Evolutionary conservation across 1,284 basidiomycete genomes (phyloP), one percentile per base, ranked within the genome.

Genomic region (Cystobasidium slooffiae): DNA sequence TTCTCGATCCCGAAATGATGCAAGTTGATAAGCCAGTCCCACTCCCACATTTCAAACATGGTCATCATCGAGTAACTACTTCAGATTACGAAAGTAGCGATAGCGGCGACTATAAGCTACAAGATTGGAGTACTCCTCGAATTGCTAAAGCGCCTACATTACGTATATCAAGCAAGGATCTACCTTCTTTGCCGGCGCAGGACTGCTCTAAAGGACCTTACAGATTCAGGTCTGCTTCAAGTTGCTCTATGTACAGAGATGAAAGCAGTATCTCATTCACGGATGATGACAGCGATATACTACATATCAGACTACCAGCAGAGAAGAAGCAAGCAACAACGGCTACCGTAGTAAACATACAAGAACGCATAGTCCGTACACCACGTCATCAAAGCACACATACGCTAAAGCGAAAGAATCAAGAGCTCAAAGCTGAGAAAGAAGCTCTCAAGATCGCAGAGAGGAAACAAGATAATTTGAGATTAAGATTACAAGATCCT

Each of bases 1-100:
- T 72, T 1, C 31, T 72, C 5, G 68, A 65, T 39, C 62, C 62
- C 8, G 47, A 20, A 44, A 65, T 65, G 62, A 65, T 65, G 62
- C 47, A 43, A 12, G 37, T 61, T 18, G 52, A 68, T 7, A 44
- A 47, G 68, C 24, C 51, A 14, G 49, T 3, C 22, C 31, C n/a
- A 20, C 8, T 22, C 7, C 10, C 31, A 1, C 18, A 39, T 5
- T 20, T 37, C 6, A 31, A 12, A 12, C 22, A 24, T 5, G 12
- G 53, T 6, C 24, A 9, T 20, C 0, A 37, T 1, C 14, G 9
- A 37, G 2, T 37, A 14, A 37, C 53, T 37, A 56, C 53, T 31
- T 56, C 53, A 12, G 53, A 56, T 37, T 31, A 56, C 24, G 59
- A 49, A 12, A 49, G 43, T 16, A 62, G 59, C 7, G 43, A 62